Conservation (phyloP, 2,329 filamentous ascomycete genomes). For the Metarhizium anisopliae region DNA sequence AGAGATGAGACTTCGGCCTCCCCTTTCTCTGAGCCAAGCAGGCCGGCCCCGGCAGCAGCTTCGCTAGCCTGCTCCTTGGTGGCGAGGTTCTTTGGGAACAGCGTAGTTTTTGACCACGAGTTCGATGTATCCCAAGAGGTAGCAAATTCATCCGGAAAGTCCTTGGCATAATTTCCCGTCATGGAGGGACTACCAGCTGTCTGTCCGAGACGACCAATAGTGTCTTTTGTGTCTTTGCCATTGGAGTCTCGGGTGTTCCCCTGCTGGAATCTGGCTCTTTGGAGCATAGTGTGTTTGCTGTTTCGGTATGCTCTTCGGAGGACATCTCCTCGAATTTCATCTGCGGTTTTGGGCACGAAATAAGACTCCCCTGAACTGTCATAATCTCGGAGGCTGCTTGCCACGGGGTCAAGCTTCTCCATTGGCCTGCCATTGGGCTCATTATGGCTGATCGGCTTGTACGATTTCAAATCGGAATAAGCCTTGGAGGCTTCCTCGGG, state of each 20-base stretch:
- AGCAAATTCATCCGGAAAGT: constrained; percentile 44
- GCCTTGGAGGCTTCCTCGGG: constrained; percentile 27
- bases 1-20: constrained; percentile 27
- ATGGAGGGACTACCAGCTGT: constrained; percentile 12
- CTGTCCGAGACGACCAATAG: background rate
- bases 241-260: constrained; percentile 7
- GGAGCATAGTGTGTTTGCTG: constrained; percentile 10
- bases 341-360: constrained; percentile 17
- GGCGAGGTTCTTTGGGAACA: constrained; percentile 14
- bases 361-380: constrained; percentile 16
- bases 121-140: constrained; percentile 29
- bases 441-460: constrained; percentile 26
- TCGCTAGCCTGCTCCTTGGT: background rate
- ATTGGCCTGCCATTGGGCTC: constrained; percentile 23
- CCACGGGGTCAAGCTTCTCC: constrained; percentile 21
- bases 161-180: constrained; percentile 39
- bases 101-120: constrained; percentile 15
- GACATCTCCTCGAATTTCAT: constrained; percentile 22
- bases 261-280: constrained; percentile 9
- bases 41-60: background rate
- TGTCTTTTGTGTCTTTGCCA: constrained; percentile 4
- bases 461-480: constrained; percentile 33
- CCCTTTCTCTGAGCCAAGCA: constrained; percentile 11
- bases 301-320: constrained; percentile 17
- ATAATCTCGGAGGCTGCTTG: constrained; percentile 27